Evolutionary conservation across 306 rosid species (phyloP), one percentile per base, ranked within the genome.

Genomic region (Castanea crenata): DNA sequence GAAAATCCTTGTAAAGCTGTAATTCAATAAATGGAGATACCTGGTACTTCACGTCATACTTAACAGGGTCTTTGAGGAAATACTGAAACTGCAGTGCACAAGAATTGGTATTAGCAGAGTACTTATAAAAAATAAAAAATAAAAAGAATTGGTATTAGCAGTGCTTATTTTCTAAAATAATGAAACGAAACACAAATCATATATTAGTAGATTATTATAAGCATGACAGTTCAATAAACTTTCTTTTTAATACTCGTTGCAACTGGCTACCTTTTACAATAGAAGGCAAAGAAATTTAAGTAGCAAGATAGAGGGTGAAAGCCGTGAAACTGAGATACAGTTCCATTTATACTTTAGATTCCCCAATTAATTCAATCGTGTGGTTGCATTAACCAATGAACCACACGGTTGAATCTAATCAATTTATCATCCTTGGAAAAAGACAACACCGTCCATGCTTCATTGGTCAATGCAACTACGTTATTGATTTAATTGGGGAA

Each of bases 31-130:
- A 52, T 8, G 55, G 55, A 65, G 34, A 51, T 78, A 89, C 92
- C 90, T 89, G 90, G 81, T 89, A 89, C 80, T 89, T 89, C 46
- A 89, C 92, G 71, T 89, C 92, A 31, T 84, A 89, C 82, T 86
- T 86, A 41, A 86, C 90, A 29, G 92, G 92, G 74, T 89, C 92
- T 80, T 89, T 84, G 69, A 89, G 92, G 75, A 89, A 89, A 85
- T 84, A 89, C 80, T 86, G 81, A 75, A 89, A 86, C 92, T 89
- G 84, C 78, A 76, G 46, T 21, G 49, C 15, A 46, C 32, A 51
- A 71, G 69, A 59, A n/a, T 13, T 29, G 18, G 71, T 19, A 38
- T 74, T 41, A 81, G 64, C 46, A 54, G 68, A 21, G 54, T 71
- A 21, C 55, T 15, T 67, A 8, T 67, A 8, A 35, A 6, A 6